phyloP scores from a whole-genome alignment of 1,284 basidiomycete genomes.

The Boletus coffeatus region DNA sequence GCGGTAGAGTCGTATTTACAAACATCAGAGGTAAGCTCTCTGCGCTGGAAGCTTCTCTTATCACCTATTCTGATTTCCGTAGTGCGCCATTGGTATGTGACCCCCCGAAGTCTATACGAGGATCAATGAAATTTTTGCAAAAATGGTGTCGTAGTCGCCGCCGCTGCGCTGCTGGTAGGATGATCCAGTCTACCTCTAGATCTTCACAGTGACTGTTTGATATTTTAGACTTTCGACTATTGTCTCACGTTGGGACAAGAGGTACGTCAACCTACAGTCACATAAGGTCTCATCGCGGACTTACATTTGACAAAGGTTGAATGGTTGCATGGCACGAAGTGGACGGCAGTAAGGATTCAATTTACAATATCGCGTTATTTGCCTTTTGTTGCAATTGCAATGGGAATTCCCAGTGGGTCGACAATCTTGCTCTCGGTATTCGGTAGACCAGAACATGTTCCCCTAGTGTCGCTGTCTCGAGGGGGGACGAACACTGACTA shows the following conservation, averaged over 20 bases:
- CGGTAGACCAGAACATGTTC: not conserved
- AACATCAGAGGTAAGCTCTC: conserved; percentile 14
- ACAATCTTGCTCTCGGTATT: not conserved
- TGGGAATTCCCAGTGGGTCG: conserved; percentile 16
- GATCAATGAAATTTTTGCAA: not conserved
- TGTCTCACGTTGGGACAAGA: conserved; percentile 18
- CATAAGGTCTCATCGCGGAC: not conserved
- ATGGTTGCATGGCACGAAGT: conserved; percentile 16
- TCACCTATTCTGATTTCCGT: not conserved
- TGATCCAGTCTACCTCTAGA: not conserved
- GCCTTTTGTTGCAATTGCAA: conserved; percentile 19
- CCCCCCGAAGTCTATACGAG: not conserved
- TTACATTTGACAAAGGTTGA: conserved; percentile 8
- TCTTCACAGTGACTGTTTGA: not conserved
- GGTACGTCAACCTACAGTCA: not conserved
- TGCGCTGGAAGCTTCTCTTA: not conserved
- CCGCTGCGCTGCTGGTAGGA: conserved; percentile 13
- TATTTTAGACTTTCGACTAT: conserved; percentile 16
- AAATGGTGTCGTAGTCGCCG: conserved; percentile 9
- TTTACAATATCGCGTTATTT: conserved; percentile 21
- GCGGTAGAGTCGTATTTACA: conserved; percentile 16
- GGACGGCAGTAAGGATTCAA: conserved; percentile 18
- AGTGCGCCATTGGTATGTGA: conserved; percentile 16
- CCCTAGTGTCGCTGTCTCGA: conserved; percentile 10
- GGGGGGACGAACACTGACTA: conserved; percentile 6